Base-by-base conservation (phyloP, 2,329 filamentous ascomycete species). In the Decorospora gaudefroyi region DNA sequence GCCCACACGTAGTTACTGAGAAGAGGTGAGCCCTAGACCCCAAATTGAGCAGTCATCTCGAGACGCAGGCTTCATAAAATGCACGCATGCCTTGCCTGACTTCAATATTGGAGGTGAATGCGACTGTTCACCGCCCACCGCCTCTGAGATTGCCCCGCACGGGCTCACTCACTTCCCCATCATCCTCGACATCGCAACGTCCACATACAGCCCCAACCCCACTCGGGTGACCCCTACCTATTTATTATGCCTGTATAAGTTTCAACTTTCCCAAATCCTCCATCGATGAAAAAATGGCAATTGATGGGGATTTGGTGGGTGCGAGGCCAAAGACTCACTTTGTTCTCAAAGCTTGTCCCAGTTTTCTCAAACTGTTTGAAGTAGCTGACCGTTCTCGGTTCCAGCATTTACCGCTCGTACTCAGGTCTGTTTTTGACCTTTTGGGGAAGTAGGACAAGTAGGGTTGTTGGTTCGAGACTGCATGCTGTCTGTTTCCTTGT, bases 321-420 rank as follows among this genome's bases (percentile, higher is more conserved):
- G 29, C 29, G 29, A 31, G 17, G 29, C 16, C 29, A 18, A 18
- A 31, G 29, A 18, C 29, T 31, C 29, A 31, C 15, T 31, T n/a
- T 15, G 27, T 2, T 28, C 34, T 15, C 26, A 23, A 37, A 12
- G 21, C 23, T 37, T 27, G 25, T 26, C 22, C 23, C 13, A 19
- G 34, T 37, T 37, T 37, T 18, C 34, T 36, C 23, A 17, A 3
- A 15, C 15, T 18, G 5, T 28, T 23, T 37, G 17, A 41, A 41
- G 38, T 25, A 26, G 38, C 38, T 32, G 38, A 25, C 10, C 19
- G 12, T 13, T 15, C 29, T 17, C n/a, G 19, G 29, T 31, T 41
- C 17, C 22, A 41, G 38, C 38, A 41, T 12, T 17, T 33, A 25
- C 38, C 28, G 23, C 29, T 41, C 23, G 29, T 41, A 32, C 22